Percentiles rank a stretch among this genome's conserved stretches.
These are phyloP conservation scores for Aspergillus taichungensis DNA, from an alignment of 495 filamentous ascomycete genomes.

Conservation along the genomic window DNA sequence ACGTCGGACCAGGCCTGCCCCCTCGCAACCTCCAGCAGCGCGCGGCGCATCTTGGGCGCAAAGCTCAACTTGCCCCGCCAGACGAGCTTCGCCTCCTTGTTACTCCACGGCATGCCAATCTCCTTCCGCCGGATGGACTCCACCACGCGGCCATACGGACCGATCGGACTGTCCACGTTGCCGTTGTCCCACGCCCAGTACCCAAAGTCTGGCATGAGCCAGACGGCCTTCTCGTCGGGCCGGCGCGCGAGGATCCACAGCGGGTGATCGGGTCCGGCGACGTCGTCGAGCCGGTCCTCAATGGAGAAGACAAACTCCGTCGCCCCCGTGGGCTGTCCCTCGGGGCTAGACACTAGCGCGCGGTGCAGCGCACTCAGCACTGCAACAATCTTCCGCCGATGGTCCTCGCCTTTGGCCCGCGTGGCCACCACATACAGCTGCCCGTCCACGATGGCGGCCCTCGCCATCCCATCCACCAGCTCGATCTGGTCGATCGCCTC, in stretches of 20 bases:
- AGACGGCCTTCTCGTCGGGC: conserved; percentile 36
- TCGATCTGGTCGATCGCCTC: conserved; percentile 24
- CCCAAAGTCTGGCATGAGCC: conserved; percentile 73
- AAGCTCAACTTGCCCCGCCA: conserved; percentile 56
- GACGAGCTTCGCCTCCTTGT: conserved; percentile 46
- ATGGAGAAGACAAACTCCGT: conserved; percentile 53
- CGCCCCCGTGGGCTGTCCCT: conserved; percentile 42
- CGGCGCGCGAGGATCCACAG: conserved; percentile 45
- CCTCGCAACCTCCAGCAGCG: conserved; percentile 39
- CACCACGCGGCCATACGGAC: conserved; percentile 48
- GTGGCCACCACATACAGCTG: conserved; percentile 32
- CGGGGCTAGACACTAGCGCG: conserved; percentile 32
- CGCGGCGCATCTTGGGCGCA: conserved; percentile 35
- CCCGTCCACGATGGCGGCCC: conserved; percentile 24
- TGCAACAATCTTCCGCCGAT: conserved; percentile 36
- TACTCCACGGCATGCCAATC: conserved; percentile 34
- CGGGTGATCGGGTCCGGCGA: conserved; percentile 34
- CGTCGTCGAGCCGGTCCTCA: conserved; percentile 41
- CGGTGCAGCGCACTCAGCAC: conserved; percentile 37
- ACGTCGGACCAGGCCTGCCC: conserved; percentile 48
- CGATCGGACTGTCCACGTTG: conserved; percentile 44
- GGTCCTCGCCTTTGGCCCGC: conserved; percentile 28
- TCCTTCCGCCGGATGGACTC: conserved; percentile 26
- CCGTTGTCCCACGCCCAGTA: conserved; percentile 61
- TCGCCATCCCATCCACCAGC: conserved; percentile 25